These are phyloP conservation scores for Hirsutella thompsonii DNA, from an alignment of 2,329 filamentous ascomycete genomes.

Conservation along the genomic window DNA sequence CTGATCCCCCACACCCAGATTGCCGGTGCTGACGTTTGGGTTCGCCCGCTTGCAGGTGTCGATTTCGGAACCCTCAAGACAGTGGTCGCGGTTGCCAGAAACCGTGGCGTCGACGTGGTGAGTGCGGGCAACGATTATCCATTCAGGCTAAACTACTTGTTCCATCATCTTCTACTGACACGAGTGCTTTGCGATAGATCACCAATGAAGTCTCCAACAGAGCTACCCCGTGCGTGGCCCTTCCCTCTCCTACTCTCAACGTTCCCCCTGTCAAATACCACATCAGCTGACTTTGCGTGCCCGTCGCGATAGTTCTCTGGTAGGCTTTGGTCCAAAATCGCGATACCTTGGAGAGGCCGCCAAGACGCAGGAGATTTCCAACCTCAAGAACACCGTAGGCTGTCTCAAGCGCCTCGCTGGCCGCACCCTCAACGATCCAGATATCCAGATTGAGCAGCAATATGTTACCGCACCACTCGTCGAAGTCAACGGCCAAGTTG, in stretches of 20 bases:
- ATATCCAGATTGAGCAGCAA: constrained; percentile 85
- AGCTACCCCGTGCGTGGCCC: constrained; percentile 60
- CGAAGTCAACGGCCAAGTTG: constrained; percentile 87
- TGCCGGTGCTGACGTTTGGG: neutral
- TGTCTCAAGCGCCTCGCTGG: constrained; percentile 88
- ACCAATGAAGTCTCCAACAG: constrained; percentile 99
- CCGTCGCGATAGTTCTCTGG: constrained; percentile 59
- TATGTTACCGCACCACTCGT: constrained; percentile 77
- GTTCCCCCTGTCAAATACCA: neutral
- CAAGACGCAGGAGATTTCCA: constrained; percentile 98
- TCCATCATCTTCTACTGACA: neutral
- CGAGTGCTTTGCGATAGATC: constrained; percentile 44
- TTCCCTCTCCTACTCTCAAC: neutral
- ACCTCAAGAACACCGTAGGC: constrained; percentile 96
- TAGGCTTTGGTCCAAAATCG: constrained; percentile 87
- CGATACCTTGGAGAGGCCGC: constrained; percentile 90
- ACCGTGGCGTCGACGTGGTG: constrained; percentile 98
- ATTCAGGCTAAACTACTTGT: neutral
- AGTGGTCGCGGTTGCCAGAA: constrained; percentile 92
- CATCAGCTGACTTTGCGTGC: neutral
- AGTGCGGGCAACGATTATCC: constrained; percentile 28
- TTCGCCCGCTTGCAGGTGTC: constrained; percentile 42
- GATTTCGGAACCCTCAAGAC: constrained; percentile 96
- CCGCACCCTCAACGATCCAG: constrained; percentile 75
- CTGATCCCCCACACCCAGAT: neutral